phyloP scores from a whole-genome alignment of 2,329 filamentous ascomycete genomes.

The Chrysosporium keratinophilum region DNA sequence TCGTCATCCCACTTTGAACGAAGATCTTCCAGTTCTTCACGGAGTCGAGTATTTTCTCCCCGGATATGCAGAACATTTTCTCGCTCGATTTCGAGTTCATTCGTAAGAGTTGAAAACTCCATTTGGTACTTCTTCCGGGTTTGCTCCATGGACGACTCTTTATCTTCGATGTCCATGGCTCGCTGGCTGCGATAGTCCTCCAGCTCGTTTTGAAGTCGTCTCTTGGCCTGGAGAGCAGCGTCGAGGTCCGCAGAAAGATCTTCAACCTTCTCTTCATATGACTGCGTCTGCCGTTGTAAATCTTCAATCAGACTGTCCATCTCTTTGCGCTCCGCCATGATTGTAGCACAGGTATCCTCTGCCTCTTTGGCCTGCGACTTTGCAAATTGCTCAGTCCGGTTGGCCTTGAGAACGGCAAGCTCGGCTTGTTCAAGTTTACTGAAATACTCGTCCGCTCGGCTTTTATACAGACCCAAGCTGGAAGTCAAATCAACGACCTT shows the following conservation, averaged over 20 bases:
- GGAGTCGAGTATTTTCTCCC: slow-evolving; percentile 72
- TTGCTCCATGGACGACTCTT: slow-evolving; percentile 90
- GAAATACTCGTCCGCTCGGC: slow-evolving; percentile 89
- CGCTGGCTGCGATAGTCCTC: slow-evolving; percentile 94
- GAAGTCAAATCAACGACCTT: slow-evolving; percentile 74
- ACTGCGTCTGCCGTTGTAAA: slow-evolving; percentile 77
- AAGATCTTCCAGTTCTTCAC: slow-evolving; percentile 92
- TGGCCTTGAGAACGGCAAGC: slow-evolving; percentile 86
- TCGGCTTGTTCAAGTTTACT: slow-evolving; percentile 94
- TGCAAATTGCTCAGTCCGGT: slow-evolving; percentile 84
- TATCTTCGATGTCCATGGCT: slow-evolving; percentile 93
- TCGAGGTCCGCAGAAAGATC: slow-evolving; percentile 85
- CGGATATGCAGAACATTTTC: slow-evolving; percentile 79
- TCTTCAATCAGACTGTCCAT: slow-evolving; percentile 84
- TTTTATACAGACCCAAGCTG: slow-evolving; percentile 81
- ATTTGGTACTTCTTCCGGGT: slow-evolving; percentile 95
- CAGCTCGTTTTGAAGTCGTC: slow-evolving; percentile 88
- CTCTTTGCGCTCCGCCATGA: slow-evolving; percentile 85
- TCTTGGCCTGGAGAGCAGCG: slow-evolving; percentile 76
- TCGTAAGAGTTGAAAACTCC: slow-evolving; percentile 78
- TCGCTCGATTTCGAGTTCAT: slow-evolving; percentile 85
- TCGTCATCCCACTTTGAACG: slow-evolving; percentile 97
- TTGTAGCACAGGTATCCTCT: slow-evolving; percentile 78
- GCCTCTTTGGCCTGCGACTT: slow-evolving; percentile 81
- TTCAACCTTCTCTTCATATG: slow-evolving; percentile 81